A percentile compares a stretch with the other conserved stretches of the same genome.
phyloP scores from a whole-genome alignment of 1,139 yeast genomes.

The Saccharomycopsis hybrid region DNA sequence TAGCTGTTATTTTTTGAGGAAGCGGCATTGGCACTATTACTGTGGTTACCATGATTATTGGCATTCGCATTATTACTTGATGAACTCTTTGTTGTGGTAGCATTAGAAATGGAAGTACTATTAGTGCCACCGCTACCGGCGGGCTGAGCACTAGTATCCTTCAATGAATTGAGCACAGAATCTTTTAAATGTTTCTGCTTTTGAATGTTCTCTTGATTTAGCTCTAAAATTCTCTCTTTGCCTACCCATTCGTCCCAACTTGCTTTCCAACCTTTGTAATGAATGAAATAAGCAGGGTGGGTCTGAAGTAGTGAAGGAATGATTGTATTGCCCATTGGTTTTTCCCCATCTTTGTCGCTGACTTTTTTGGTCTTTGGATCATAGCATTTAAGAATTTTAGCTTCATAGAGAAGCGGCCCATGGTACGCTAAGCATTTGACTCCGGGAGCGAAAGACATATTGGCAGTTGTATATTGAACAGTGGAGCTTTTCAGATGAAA shows the following conservation, averaged over 20 bases:
- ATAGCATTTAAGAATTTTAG: constrained; percentile 64
- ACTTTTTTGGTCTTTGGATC: constrained; percentile 39
- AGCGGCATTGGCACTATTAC: no score
- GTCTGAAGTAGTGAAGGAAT: constrained; percentile 41
- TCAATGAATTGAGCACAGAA: constrained; percentile 31
- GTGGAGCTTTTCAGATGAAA: no score
- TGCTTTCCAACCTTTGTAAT: constrained; percentile 92
- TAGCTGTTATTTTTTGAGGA: no score
- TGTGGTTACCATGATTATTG: no score
- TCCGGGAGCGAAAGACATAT: constrained; percentile 25
- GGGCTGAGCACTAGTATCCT: constrained; percentile 8
- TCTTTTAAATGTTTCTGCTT: constrained; percentile 58
- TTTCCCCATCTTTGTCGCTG: constrained; percentile 38
- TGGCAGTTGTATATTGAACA: no score
- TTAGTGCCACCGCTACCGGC: constrained; percentile 7
- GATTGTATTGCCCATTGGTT: constrained; percentile 22
- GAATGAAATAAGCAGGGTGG: constrained; percentile 56
- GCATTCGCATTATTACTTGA: background rate
- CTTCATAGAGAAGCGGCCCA: constrained; percentile 87
- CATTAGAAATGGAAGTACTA: background rate
- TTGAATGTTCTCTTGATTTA: constrained; percentile 61
- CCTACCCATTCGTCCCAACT: constrained; percentile 98
- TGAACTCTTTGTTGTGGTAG: no score
- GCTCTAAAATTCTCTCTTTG: constrained; percentile 59
- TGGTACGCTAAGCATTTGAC: constrained; percentile 76